Conservation (phyloP, 2,329 filamentous ascomycete genomes). For the Penicillium capsulatum region DNA sequence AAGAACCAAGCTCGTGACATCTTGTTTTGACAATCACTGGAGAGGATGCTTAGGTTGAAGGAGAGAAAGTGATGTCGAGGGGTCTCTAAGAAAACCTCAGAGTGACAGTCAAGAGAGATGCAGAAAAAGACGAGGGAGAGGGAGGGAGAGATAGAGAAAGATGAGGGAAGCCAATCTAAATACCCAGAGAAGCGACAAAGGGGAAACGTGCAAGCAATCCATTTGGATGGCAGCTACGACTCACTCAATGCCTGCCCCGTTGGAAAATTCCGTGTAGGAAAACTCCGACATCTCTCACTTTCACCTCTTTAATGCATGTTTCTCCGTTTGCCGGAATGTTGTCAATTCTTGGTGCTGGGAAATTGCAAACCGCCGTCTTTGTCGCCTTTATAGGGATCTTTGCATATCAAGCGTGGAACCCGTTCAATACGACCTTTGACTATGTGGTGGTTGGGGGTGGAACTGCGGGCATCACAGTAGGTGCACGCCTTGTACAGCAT, state of each 20-base stretch:
- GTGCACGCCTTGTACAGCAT: constrained; percentile 51
- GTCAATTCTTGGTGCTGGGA: neutral
- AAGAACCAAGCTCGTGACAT: neutral
- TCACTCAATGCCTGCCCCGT: constrained; percentile 1
- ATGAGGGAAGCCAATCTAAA: no score
- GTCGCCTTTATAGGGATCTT: constrained; percentile 1
- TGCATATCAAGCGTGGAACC: constrained; percentile 2
- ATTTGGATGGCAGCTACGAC: neutral
- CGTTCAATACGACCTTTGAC: constrained; percentile 21
- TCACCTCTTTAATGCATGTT: no score
- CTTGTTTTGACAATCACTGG: no score
- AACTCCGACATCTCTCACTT: no score
- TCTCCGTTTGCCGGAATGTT: no score
- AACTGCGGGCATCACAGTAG: constrained; percentile 43
- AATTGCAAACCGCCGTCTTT: constrained; percentile 2
- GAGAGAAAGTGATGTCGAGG: no score
- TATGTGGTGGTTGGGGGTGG: constrained; percentile 36
- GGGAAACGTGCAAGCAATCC: neutral
- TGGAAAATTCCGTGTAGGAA: no score
- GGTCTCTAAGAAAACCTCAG: no score
- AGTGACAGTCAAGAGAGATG: no score
- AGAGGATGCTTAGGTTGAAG: no score
- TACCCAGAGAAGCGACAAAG: neutral
- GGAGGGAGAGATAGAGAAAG: neutral
- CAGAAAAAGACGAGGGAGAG: neutral